phyloP scores from a whole-genome alignment of 306 rosid genomes.

The Cucurbita ficifolia region DNA sequence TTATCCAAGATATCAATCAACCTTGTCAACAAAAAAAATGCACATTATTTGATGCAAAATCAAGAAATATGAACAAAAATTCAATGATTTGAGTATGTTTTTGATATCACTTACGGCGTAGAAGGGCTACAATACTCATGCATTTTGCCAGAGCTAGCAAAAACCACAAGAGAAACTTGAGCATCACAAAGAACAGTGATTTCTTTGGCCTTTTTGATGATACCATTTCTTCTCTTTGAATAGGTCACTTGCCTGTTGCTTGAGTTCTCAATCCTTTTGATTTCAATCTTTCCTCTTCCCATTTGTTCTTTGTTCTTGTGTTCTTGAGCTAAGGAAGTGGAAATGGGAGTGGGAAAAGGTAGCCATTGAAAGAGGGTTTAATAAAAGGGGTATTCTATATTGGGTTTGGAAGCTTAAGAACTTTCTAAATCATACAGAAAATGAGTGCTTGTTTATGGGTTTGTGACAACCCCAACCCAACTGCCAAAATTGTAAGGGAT shows the following conservation, averaged over 20 bases:
- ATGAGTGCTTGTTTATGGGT: slow-evolving; percentile 39
- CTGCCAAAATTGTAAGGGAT: slow-evolving; percentile 10
- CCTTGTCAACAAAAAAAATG: slow-evolving; percentile 20
- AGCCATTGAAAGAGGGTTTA: neutral
- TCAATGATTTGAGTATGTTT: no score
- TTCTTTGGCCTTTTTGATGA: slow-evolving; percentile 73
- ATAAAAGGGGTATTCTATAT: slow-evolving; percentile 22
- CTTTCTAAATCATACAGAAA: slow-evolving; percentile 56
- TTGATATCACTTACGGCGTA: slow-evolving; percentile 27
- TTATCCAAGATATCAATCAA: slow-evolving; percentile 44
- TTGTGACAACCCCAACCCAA: slow-evolving; percentile 45
- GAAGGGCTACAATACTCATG: slow-evolving; percentile 53
- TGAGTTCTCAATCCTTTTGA: slow-evolving; percentile 79
- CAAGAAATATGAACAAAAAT: no score
- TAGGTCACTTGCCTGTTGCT: slow-evolving; percentile 80
- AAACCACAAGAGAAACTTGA: slow-evolving; percentile 54
- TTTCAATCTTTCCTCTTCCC: slow-evolving; percentile 99
- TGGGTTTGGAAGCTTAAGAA: slow-evolving; percentile 34
- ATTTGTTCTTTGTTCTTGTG: slow-evolving; percentile 2
- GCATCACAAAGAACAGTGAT: slow-evolving; percentile 84
- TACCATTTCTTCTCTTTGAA: slow-evolving; percentile 73
- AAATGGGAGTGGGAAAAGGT: neutral
- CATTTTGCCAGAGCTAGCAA: slow-evolving; percentile 54
- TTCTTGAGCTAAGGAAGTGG: neutral
- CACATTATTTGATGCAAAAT: neutral